Conservation (phyloP, 805 yeast species). For the Wickerhamiella australiensis region DNA sequence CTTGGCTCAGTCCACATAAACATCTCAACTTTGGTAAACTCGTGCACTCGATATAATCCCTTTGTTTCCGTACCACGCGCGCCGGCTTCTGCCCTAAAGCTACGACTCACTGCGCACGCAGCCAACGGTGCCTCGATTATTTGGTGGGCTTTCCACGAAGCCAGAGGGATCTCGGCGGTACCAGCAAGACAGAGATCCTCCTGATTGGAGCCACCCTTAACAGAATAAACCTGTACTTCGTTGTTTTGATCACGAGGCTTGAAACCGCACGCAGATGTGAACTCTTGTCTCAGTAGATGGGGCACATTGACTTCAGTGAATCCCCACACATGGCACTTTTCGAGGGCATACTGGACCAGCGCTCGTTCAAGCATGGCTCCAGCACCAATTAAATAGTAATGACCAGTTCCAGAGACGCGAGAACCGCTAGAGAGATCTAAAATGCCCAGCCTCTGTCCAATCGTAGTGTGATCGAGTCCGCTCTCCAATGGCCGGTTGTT, state of each 20-base stretch:
- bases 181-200: slow-evolving; percentile 61
- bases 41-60: slow-evolving; percentile 90
- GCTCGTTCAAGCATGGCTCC: slow-evolving; percentile 90
- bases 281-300: slow-evolving; percentile 63
- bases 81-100: slow-evolving; percentile 94
- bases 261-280: slow-evolving; percentile 85
- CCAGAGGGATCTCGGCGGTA: slow-evolving; percentile 91
- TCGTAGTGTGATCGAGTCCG: slow-evolving; percentile 47
- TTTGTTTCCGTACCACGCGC: slow-evolving; percentile 87
- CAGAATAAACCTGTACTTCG: slow-evolving; percentile 71
- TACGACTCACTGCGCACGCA: slow-evolving; percentile 56
- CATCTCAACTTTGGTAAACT: slow-evolving; percentile 87
- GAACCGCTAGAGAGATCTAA: slow-evolving; percentile 66
- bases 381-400: slow-evolving; percentile 65
- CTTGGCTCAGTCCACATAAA: slow-evolving; percentile 51
- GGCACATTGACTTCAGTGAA: slow-evolving; percentile 73
- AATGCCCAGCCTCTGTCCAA: slow-evolving; percentile 56
- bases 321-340: slow-evolving; percentile 52
- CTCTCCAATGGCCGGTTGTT: slow-evolving; percentile 14
- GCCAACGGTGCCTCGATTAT: slow-evolving; percentile 20
- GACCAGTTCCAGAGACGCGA: slow-evolving; percentile 53
- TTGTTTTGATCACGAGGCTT: slow-evolving; percentile 80
- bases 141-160: slow-evolving; percentile 55
- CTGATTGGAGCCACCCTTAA: slow-evolving; percentile 32
- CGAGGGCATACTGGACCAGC: slow-evolving; percentile 62